Conservation (phyloP, 306 rosid genomes). For the Prunus kanzakura region DNA sequence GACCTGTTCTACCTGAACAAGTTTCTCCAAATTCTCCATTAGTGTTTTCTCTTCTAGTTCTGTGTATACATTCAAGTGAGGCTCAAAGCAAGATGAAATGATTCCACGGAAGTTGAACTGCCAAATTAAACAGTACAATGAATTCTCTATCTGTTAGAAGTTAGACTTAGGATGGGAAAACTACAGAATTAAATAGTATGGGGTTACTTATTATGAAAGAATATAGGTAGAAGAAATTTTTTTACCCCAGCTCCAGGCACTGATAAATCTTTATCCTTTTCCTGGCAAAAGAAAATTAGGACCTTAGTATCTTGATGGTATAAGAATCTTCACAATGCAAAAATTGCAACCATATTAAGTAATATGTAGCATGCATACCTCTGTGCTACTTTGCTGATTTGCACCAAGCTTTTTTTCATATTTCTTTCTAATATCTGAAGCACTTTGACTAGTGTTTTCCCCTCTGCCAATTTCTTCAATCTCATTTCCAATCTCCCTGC, state of each 20-base stretch:
- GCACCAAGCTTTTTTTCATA: conserved; percentile 87
- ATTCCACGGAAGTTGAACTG: conserved; percentile 99
- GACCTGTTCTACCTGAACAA: conserved; percentile 76
- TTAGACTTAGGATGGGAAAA: not conserved
- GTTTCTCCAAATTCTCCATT: conserved; percentile 94
- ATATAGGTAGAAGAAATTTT: not conserved
- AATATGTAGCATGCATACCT: conserved; percentile 46
- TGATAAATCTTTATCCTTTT: conserved; percentile 72
- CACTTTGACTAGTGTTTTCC: conserved; percentile 51
- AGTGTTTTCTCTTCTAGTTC: conserved; percentile 97
- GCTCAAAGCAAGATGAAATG: conserved; percentile 97
- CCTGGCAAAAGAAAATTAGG: conserved; percentile 55
- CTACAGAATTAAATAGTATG: not conserved
- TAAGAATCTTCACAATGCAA: not conserved
- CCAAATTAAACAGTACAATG: conserved; percentile 40
- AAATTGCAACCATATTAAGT: conserved; percentile 1
- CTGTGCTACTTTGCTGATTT: conserved; percentile 66
- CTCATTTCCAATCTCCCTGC: conserved; percentile 71
- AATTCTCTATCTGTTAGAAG: conserved; percentile 5
- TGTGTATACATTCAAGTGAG: conserved; percentile 82
- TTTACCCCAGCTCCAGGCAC: conserved; percentile 99
- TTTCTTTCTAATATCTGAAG: conserved; percentile 91
- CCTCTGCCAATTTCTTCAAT: conserved; percentile 85
- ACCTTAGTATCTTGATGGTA: conserved; percentile 15
- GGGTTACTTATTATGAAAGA: conserved; percentile 3